A percentile compares a stretch with the other conserved stretches of the same genome.
Evolutionary conservation across 192 early-diverging fungal species (phyloP).

Genomic region (Backusella liffmaniae): DNA sequence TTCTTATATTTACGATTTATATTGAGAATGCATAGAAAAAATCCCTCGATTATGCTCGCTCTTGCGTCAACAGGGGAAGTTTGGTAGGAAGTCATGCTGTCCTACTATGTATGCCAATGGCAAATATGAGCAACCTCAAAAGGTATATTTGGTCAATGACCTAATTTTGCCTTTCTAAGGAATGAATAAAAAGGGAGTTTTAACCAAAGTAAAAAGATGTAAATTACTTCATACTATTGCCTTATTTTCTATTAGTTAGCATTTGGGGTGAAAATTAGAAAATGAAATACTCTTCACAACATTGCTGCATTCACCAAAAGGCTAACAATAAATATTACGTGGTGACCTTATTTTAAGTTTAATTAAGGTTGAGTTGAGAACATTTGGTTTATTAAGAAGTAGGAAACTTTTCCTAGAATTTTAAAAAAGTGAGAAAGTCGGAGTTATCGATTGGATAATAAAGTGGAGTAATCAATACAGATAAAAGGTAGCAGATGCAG

Average conservation of each 20-base stretch:
- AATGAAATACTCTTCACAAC: neutral
- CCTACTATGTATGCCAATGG: neutral
- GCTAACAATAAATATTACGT: neutral
- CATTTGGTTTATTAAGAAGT: too few relatives aligned
- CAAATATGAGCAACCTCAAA: slow-evolving; percentile 1
- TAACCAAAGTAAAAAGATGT: neutral
- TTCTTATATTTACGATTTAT: neutral
- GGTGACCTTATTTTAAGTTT: too few relatives aligned
- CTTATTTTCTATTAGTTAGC: neutral
- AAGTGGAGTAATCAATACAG: too few relatives aligned
- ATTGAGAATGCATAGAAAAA: neutral
- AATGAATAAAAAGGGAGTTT: neutral
- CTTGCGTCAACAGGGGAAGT: neutral
- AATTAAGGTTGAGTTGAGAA: too few relatives aligned
- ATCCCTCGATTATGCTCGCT: neutral
- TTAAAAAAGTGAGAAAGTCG: too few relatives aligned
- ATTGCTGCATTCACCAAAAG: neutral
- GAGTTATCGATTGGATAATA: too few relatives aligned
- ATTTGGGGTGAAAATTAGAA: neutral
- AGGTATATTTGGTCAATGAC: neutral
- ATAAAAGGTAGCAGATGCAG: too few relatives aligned
- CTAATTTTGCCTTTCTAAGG: neutral
- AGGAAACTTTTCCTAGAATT: too few relatives aligned
- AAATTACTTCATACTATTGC: neutral
- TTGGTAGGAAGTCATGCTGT: neutral